Evolutionary conservation across 495 filamentous ascomycete genomes (phyloP), one percentile per base, ranked within the genome.

Genomic region (Geopyxis carbonaria): DNA sequence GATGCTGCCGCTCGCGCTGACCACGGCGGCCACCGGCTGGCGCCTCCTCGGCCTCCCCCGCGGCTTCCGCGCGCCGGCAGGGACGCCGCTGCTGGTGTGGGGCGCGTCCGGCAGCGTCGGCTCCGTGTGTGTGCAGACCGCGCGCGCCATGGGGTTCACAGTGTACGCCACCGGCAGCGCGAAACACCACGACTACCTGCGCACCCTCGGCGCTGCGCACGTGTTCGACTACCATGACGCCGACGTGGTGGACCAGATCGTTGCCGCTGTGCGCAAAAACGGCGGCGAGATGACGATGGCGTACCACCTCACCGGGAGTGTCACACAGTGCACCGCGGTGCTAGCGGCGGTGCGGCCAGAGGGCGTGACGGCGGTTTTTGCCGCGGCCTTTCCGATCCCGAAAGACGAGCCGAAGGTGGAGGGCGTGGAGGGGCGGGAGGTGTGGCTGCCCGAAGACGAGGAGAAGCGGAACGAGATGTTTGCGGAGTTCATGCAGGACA

Each of bases 151-250:
- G 3, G 66, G 67, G 3, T 66, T 61, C 31, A 57, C 47, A 2
- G 59, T 69, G 3, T 69, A 66, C 29, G 67, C 60, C 5, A 66
- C 65, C 5, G 66, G 65, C n/a, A 64, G 68, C 14, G 22, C 46
- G 15, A 55, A 54, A 39, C 59, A 72, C 48, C 48, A 59, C n/a
- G 41, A 43, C 2, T 68, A 64, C 28, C 42, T 70, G n/a, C 52
- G 43, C 28, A 57, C 53, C 0, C 43, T 73, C 5, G 69, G 67
- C 3, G 69, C 67, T 11, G 57, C 55, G n/a, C 46, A 55, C 19
- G 58, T 66, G 0, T 70, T 70, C 38, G 63, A 71, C 39, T 67
- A 71, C 32, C 61, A 61, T n/a, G 57, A 63, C 0, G 31, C 57
- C 13, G 21, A 45, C 6, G 65, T 69, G 9, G 62, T 67, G 21